Base-by-base conservation (phyloP, 192 early-diverging fungal species). In the Coemansia sp. region DNA sequence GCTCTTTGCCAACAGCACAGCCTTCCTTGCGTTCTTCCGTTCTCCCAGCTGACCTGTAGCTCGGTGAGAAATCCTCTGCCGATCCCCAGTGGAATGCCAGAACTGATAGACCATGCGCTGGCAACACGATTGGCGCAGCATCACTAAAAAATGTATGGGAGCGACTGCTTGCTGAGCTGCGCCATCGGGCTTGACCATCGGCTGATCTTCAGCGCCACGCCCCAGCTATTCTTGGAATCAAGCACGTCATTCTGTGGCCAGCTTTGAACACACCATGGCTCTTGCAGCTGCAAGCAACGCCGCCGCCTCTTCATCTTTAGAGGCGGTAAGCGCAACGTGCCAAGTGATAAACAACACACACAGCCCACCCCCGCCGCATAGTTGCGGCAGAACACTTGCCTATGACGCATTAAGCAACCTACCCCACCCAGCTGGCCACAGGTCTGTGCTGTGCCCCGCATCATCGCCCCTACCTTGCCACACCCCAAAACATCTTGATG, bases 381-480 rank as follows among this genome's bases (percentile, higher is more conserved):
- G 23, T 14, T 42, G 23, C 46, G 11, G 43, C 43, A 46, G 43
- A 46, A n/a, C 43, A 46, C 6, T 10, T 26, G 3, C 23, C 21
- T 50, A 50, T 50, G 46, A 50, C 46, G 23, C 46, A 24, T 21
- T 50, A 50, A 4, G 31, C 31, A 31, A 31, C 4, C 4, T 8
- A 10, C 21, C 23, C 46, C 46, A 50, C 10, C 21, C 46, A 24
- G 8, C 21, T 3, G 9, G 46, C 46, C 46, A 10, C 23, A 26
- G 46, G 46, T 50, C 46, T 50, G 46, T 50, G 46, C 46, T 9
- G 42, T 45, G 42, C 42, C 42, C 18, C 42, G 42, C 42, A 45
- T 45, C 42, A n/a, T 45, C 42, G 42, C 46, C 46, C 46, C 46
- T 46, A 26, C 46, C 46, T 21, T 21, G 43, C 38, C 38, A 9